A percentile compares a stretch with the other conserved stretches of the same genome.
These are phyloP conservation scores for Dryadomyces sulphureus DNA, from an alignment of 2,329 filamentous ascomycete species.

Conservation along the genomic window DNA sequence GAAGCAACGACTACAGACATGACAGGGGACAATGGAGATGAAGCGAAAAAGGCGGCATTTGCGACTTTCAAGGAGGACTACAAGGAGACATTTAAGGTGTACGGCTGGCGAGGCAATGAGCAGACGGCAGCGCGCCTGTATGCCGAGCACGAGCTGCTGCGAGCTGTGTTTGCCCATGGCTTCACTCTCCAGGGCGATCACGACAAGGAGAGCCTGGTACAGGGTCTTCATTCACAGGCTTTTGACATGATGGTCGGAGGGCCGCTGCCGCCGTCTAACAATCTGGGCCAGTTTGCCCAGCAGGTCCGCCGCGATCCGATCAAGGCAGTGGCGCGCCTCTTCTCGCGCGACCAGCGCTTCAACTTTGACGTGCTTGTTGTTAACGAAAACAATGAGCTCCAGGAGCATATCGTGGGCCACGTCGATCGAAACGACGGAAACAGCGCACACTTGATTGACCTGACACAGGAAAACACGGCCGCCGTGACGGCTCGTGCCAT, in stretches of 20 bases:
- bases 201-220: constrained; percentile 1
- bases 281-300: neutral
- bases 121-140: neutral
- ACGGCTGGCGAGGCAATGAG: neutral
- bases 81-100: neutral
- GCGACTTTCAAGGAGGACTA: neutral
- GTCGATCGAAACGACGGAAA: neutral
- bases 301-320: constrained; percentile 2
- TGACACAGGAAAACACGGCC: too few relatives aligned
- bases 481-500: neutral
- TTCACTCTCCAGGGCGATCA: neutral
- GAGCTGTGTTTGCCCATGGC: constrained; percentile 4
- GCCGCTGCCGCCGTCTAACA: neutral
- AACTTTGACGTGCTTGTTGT: constrained; percentile 4
- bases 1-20: too few relatives aligned
- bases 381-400: neutral
- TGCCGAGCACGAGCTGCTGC: constrained; percentile 6
- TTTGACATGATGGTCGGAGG: constrained; percentile 7
- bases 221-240: constrained; percentile 3
- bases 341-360: neutral
- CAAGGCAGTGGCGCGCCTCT: neutral
- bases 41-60: neutral
- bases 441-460: neutral
- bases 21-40: too few relatives aligned
- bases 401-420: neutral